Conservation (phyloP, 2,329 filamentous ascomycete genomes). For the Fusarium fracticaudum region DNA sequence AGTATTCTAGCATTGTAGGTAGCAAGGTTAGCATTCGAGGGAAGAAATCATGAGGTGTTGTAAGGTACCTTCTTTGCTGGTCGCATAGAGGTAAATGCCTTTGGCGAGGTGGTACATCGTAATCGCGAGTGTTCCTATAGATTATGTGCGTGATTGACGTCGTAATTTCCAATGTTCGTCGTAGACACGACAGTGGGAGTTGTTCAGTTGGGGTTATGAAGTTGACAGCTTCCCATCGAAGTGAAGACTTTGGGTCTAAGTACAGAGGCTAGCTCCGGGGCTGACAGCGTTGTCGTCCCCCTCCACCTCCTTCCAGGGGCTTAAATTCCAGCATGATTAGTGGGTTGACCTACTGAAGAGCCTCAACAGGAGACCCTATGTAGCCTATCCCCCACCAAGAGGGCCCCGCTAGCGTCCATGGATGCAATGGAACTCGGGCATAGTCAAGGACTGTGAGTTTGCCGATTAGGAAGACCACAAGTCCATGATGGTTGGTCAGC, state of each 20-base stretch:
- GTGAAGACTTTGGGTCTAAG: not conserved
- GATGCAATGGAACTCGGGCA: not conserved
- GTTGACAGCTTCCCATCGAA: not conserved
- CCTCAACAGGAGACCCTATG: slow-evolving; percentile 6
- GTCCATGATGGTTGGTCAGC: not conserved
- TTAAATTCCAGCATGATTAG: slow-evolving; percentile 16
- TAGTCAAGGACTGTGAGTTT: not conserved
- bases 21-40: slow-evolving; percentile 6
- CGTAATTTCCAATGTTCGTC: not conserved
- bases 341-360: slow-evolving; percentile 29
- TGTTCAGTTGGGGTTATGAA: not conserved
- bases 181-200: slow-evolving; percentile 1
- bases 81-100: slow-evolving; percentile 92
- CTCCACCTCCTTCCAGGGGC: not conserved
- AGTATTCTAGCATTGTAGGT: slow-evolving; percentile 75
- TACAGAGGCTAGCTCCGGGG: not conserved
- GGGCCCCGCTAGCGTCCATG: not conserved
- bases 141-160: not conserved
- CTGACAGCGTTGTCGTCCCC: not conserved
- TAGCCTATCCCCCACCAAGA: slow-evolving; percentile 2
- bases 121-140: not conserved
- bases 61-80: slow-evolving; percentile 86
- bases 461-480: not conserved
- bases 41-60: slow-evolving; percentile 32
- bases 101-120: slow-evolving; percentile 96